Percentiles rank a stretch among this genome's conserved stretches.
Evolutionary conservation across 495 filamentous ascomycete species (phyloP).

Genomic region (Penicillium maclennaniae): DNA sequence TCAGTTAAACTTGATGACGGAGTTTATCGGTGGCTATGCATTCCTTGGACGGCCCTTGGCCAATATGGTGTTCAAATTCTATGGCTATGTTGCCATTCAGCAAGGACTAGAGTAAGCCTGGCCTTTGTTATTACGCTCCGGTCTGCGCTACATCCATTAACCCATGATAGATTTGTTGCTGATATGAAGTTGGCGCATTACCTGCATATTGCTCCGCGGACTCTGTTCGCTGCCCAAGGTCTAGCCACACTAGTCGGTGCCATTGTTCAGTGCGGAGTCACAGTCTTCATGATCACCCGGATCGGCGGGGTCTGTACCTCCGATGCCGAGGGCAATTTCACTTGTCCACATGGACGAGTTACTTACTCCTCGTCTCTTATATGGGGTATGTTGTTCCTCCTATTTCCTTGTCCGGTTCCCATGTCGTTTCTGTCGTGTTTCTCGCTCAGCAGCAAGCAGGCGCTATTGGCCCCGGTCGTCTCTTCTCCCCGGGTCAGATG

Average conservation of each 20-base stretch:
- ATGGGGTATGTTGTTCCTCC: conserved; percentile 48
- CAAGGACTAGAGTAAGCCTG: conserved; percentile 43
- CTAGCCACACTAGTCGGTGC: conserved; percentile 63
- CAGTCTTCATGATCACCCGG: conserved; percentile 60
- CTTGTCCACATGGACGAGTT: conserved; percentile 62
- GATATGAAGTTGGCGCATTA: conserved; percentile 77
- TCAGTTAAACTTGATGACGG: conserved; percentile 61
- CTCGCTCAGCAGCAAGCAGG: conserved; percentile 19
- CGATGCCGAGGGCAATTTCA: conserved; percentile 59
- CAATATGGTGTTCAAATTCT: conserved; percentile 74
- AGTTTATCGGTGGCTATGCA: conserved; percentile 70
- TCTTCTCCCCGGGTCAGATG: conserved; percentile 65
- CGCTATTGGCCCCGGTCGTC: conserved; percentile 59
- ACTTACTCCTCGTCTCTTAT: conserved; percentile 69
- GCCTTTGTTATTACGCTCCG: conserved; percentile 19
- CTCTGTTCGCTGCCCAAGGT: conserved; percentile 65
- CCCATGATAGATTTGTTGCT: conserved; percentile 56
- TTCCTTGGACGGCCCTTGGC: conserved; percentile 63
- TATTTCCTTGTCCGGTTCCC: not conserved
- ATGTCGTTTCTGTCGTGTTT: not conserved
- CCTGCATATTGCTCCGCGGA: conserved; percentile 68
- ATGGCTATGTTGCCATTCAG: conserved; percentile 65
- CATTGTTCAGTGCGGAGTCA: conserved; percentile 61
- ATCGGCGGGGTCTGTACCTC: conserved; percentile 60
- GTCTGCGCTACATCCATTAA: conserved; percentile 3